Evolutionary conservation across 495 filamentous ascomycete genomes (phyloP).

Genomic region (Bathelium albidoporum): DNA sequence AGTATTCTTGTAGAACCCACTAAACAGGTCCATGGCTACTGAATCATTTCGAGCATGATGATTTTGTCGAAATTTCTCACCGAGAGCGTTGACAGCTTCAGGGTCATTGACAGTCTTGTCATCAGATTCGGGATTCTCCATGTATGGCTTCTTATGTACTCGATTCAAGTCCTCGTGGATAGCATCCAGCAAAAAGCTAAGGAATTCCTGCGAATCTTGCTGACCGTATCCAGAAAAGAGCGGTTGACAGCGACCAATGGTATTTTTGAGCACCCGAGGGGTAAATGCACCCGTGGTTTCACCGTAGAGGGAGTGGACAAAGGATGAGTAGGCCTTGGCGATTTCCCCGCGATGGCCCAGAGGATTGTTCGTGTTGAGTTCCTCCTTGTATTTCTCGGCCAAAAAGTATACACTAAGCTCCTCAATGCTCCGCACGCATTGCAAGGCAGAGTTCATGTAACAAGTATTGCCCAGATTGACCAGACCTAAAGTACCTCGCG

Average conservation of each 20-base stretch:
- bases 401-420: conserved; percentile 89
- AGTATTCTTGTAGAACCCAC: conserved; percentile 96
- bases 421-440: conserved; percentile 83
- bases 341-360: conserved; percentile 75
- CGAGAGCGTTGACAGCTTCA: conserved; percentile 66
- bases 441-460: conserved; percentile 96
- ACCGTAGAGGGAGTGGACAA: conserved; percentile 65
- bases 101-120: conserved; percentile 88
- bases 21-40: conserved; percentile 87
- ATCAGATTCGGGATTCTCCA: conserved; percentile 94
- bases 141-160: conserved; percentile 91
- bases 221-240: conserved; percentile 91
- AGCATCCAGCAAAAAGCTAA: conserved; percentile 92
- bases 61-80: conserved; percentile 77
- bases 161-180: conserved; percentile 91
- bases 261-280: conserved; percentile 67
- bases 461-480: conserved; percentile 93
- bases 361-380: conserved; percentile 75
- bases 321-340: conserved; percentile 63
- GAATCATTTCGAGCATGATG: conserved; percentile 92
- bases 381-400: conserved; percentile 55
- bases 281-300: conserved; percentile 51
- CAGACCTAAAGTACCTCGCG: conserved; percentile 66
- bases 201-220: conserved; percentile 93
- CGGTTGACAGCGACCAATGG: conserved; percentile 67